These are phyloP conservation scores for Termitomyces sp. DNA, from an alignment of 768 basidiomycete species.

Conservation along the genomic window DNA sequence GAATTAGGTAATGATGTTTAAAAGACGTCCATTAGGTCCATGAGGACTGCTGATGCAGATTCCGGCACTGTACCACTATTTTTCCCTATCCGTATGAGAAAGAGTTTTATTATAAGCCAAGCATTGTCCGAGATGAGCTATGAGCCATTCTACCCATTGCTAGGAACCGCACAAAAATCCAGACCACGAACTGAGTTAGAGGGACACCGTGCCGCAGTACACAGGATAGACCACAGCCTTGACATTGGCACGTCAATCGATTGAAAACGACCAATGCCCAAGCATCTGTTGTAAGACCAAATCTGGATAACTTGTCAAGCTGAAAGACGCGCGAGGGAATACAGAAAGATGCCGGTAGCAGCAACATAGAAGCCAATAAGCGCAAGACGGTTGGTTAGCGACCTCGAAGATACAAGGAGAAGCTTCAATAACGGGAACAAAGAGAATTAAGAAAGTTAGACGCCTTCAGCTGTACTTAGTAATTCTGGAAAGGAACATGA, in stretches of 20 bases:
- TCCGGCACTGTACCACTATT: constrained; percentile 16
- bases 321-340: background rate
- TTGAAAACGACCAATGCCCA: constrained; percentile 12
- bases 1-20: constrained; percentile 6
- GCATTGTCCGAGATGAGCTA: constrained; percentile 24
- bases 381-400: background rate
- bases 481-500: too few relatives aligned
- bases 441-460: background rate
- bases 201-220: background rate
- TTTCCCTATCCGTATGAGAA: constrained; percentile 22
- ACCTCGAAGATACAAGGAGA: background rate
- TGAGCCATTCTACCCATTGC: background rate
- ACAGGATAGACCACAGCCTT: background rate
- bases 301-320: background rate
- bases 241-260: constrained; percentile 10
- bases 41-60: constrained; percentile 16
- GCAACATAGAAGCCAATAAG: background rate
- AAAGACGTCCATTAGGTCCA: background rate
- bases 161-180: background rate
- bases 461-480: background rate
- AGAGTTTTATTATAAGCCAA: constrained; percentile 27
- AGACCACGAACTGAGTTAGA: background rate
- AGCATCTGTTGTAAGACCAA: background rate
- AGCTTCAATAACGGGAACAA: background rate
- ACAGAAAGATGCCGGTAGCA: constrained; percentile 6